Percentiles rank a stretch among this genome's conserved stretches.
Conservation (phyloP, 2,329 filamentous ascomycete genomes). For the Byssoonygena ceratinophila region DNA sequence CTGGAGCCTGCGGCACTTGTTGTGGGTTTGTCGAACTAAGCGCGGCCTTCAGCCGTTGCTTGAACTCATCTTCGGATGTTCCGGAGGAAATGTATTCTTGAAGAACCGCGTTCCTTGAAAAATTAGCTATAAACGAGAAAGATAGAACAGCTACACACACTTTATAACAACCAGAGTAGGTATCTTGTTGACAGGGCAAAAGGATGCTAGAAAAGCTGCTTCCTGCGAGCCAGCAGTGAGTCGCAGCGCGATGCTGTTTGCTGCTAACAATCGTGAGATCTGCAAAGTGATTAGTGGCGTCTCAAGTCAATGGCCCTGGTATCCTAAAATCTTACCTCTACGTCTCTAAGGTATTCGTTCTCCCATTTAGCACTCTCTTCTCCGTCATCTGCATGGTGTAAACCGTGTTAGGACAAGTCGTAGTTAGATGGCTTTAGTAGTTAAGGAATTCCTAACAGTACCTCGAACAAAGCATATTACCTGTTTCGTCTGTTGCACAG, state of each 20-base stretch:
- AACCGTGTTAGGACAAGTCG: background rate
- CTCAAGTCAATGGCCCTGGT: background rate
- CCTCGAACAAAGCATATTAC: conserved; percentile 78
- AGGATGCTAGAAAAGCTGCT: conserved; percentile 67
- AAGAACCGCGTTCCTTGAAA: conserved; percentile 57
- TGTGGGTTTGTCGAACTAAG: conserved; percentile 15
- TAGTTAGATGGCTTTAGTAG: too few species aligned
- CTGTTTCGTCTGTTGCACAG: conserved; percentile 63
- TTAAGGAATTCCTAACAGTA: conserved; percentile 29
- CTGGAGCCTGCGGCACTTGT: background rate
- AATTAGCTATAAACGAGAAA: conserved; percentile 14
- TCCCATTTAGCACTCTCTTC: conserved; percentile 65
- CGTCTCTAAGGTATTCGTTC: conserved; percentile 49
- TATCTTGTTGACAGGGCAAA: conserved; percentile 68
- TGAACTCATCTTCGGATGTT: conserved; percentile 55
- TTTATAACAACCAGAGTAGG: conserved; percentile 61
- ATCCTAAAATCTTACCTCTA: conserved; percentile 38
- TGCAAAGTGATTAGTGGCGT: conserved; percentile 24
- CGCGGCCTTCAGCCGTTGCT: conserved; percentile 44
- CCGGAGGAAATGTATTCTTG: conserved; percentile 64
- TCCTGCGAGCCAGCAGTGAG: conserved; percentile 65
- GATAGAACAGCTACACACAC: conserved; percentile 33
- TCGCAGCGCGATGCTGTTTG: conserved; percentile 58
- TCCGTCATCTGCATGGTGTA: conserved; percentile 47
- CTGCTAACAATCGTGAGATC: conserved; percentile 47